Evolutionary conservation across 2,329 filamentous ascomycete species (phyloP), one percentile per base, ranked within the genome.

Genomic region (Hortaea sp.): DNA sequence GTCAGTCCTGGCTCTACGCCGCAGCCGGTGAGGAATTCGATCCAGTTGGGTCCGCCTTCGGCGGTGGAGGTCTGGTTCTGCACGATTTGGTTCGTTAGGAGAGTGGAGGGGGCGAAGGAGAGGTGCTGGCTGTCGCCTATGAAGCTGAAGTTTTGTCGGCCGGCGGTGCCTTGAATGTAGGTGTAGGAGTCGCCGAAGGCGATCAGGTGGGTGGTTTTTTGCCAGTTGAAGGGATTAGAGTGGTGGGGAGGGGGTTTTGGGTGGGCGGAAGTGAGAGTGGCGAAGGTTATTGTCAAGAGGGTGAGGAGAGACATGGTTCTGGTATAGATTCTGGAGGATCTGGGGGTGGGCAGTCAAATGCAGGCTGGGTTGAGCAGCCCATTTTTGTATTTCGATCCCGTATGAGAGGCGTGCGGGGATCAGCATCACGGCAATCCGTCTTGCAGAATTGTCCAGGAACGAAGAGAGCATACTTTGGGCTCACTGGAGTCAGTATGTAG

Each of bases 31-130:
- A 78, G 61, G 45, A 67, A 72, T 53, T 78, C 72, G 5, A 76
- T 66, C 74, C 74, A 78, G 46, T 78, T 75, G 0, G 74, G 71
- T 0, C 75, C 74, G 1, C 73, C 75, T 45, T 73, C 70, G 12
- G 73, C 73, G 0, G 72, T 73, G n/a, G 62, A 62, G 2, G 67
- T 71, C 35, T 53, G 68, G 35, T 77, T 76, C 38, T 77, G 73
- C 2, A 76, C 67, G 48, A 78, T 78, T 48, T 66, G 60, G 53
- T 75, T 63, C 1, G 60, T 61, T 10, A 77, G 62, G 0, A 78
- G 65, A 10, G 69, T 58, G 6, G 64, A 45, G 0, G 69, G 59
- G 0, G 69, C 67, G 53, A 70, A 77, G 28, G 65, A 60, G 30
- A 70, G 66, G 47, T 75, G 63, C n/a, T 72, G 60, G 41, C 66